phyloP scores from a whole-genome alignment of 345 rosid species.

The Linum lewisii region DNA sequence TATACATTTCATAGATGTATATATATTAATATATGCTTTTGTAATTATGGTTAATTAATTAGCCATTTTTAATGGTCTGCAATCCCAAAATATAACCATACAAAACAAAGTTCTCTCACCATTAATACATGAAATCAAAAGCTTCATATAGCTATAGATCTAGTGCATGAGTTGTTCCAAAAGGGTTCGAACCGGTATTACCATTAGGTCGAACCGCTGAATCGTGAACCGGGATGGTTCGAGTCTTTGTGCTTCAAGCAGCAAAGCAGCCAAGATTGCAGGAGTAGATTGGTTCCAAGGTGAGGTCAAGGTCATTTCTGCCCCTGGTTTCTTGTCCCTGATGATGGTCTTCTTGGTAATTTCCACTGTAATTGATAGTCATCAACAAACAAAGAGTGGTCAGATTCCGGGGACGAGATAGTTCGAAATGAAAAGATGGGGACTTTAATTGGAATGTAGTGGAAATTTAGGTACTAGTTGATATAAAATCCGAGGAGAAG shows the following conservation, averaged over 20 bases:
- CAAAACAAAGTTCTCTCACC: too few species aligned
- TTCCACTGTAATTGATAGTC: background rate
- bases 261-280: constrained; percentile 2
- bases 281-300: constrained; percentile 1
- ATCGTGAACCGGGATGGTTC: background rate
- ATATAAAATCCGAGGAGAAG: too few species aligned
- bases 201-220: background rate
- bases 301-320: constrained; percentile 3
- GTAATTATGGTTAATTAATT: too few species aligned
- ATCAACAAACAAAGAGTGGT: too few species aligned
- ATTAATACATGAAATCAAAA: too few species aligned
- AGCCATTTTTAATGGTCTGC: background rate
- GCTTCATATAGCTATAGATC: background rate
- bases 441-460: background rate
- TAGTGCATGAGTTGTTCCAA: background rate
- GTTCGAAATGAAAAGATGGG: background rate
- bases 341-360: background rate
- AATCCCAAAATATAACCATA: too few species aligned
- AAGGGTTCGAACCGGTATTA: too few species aligned
- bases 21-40: background rate
- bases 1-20: background rate
- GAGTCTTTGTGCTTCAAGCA: background rate
- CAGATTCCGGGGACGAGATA: too few species aligned
- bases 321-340: background rate
- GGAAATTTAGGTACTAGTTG: too few species aligned